phyloP scores from a whole-genome alignment of 495 filamentous ascomycete species.

The Aspergillus wentii region DNA sequence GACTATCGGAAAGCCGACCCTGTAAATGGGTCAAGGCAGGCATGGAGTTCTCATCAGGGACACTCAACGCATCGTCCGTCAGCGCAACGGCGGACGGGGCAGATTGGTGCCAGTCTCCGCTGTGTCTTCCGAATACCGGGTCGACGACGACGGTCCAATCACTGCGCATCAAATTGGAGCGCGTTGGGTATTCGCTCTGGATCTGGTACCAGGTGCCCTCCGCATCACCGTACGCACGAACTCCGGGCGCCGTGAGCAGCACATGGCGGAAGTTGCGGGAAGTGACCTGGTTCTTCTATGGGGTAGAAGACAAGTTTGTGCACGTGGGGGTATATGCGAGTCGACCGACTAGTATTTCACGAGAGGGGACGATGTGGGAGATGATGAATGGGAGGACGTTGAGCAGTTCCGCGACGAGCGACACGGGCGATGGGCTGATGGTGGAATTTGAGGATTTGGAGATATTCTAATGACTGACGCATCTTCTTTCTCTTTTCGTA shows the following conservation, averaged over 20 bases:
- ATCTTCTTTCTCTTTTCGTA: background rate
- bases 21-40: conserved; percentile 59
- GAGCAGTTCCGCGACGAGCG: conserved; percentile 17
- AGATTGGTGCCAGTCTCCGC: conserved; percentile 51
- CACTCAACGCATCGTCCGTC: conserved; percentile 49
- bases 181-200: conserved; percentile 52
- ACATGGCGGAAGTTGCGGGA: conserved; percentile 55
- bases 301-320: conserved; percentile 54
- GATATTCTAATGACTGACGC: conserved; percentile 34
- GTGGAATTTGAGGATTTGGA: conserved; percentile 56
- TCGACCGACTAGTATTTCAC: conserved; percentile 38
- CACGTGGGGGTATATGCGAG: conserved; percentile 55
- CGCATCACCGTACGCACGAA: conserved; percentile 26
- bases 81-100: conserved; percentile 53
- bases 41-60: conserved; percentile 50
- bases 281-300: conserved; percentile 58
- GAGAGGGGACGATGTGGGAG: conserved; percentile 36
- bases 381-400: conserved; percentile 36
- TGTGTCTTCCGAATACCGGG: conserved; percentile 18
- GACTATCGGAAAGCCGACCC: conserved; percentile 9
- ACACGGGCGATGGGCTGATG: conserved; percentile 37
- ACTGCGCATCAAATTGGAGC: conserved; percentile 54
- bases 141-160: conserved; percentile 27
- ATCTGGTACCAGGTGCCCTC: conserved; percentile 51
- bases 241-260: conserved; percentile 37